Percentiles rank a stretch among this genome's conserved stretches.
phyloP scores from a whole-genome alignment of 2,329 filamentous ascomycete genomes.

The Lizonia empirigonia region DNA sequence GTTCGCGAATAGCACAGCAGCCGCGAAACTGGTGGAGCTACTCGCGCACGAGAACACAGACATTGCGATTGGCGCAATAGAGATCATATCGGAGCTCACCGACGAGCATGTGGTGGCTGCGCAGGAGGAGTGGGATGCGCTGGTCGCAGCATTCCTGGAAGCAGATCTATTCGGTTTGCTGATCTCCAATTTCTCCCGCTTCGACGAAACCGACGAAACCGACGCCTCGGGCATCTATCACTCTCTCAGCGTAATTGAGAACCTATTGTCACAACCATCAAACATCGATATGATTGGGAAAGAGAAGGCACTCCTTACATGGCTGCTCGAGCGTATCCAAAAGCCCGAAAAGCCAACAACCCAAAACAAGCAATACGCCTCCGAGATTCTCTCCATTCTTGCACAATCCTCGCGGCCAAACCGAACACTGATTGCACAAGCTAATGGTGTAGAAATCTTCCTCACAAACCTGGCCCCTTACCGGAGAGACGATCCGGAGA shows the following conservation, averaged over 20 bases:
- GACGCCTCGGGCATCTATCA: slow-evolving; percentile 89
- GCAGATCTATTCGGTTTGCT: slow-evolving; percentile 76
- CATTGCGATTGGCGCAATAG: slow-evolving; percentile 87
- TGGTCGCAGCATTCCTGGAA: slow-evolving; percentile 67
- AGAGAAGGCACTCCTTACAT: slow-evolving; percentile 71
- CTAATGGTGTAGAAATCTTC: slow-evolving; percentile 77
- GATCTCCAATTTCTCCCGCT: slow-evolving; percentile 75
- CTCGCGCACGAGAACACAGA: slow-evolving; percentile 96
- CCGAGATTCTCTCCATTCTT: slow-evolving; percentile 88
- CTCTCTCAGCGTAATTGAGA: slow-evolving; percentile 80
- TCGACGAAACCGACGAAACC: slow-evolving; percentile 73
- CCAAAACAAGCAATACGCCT: slow-evolving; percentile 95
- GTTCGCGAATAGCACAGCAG: slow-evolving; percentile 76
- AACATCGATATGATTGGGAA: slow-evolving; percentile 74
- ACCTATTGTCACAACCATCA: slow-evolving; percentile 72
- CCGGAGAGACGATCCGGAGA: slow-evolving; percentile 81
- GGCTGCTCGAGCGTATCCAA: slow-evolving; percentile 78
- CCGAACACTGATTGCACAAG: slow-evolving; percentile 63
- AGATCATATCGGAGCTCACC: slow-evolving; percentile 87
- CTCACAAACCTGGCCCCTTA: slow-evolving; percentile 86
- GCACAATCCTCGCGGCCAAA: slow-evolving; percentile 75
- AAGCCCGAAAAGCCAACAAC: slow-evolving; percentile 69
- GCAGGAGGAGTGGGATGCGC: slow-evolving; percentile 76
- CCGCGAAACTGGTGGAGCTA: slow-evolving; percentile 75
- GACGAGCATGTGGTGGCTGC: slow-evolving; percentile 89